These are phyloP conservation scores for Trametes versicolor DNA, from an alignment of 1,284 basidiomycete genomes.

Conservation along the genomic window DNA sequence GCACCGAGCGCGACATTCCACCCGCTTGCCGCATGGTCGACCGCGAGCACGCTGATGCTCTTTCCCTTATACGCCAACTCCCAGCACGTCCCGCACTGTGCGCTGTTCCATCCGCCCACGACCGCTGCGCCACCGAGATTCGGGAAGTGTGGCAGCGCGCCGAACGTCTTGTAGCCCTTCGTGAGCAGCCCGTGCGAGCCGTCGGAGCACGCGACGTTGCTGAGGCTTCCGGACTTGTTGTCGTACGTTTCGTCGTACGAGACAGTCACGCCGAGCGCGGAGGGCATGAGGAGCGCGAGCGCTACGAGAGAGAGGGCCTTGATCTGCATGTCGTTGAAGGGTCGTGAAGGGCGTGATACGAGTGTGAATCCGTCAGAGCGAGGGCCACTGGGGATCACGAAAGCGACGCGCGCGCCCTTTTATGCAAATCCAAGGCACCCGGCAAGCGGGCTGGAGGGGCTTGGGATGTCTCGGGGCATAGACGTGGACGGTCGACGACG, in stretches of 20 bases:
- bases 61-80: slow-evolving; percentile 50
- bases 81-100: slow-evolving; percentile 58
- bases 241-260: slow-evolving; percentile 58
- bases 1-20: slow-evolving; percentile 51
- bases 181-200: slow-evolving; percentile 55
- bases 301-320: slow-evolving; percentile 36
- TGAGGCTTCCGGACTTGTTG: slow-evolving; percentile 44
- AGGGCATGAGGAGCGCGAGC: slow-evolving; percentile 36
- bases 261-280: slow-evolving; percentile 41
- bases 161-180: slow-evolving; percentile 56
- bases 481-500: background rate
- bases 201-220: slow-evolving; percentile 58
- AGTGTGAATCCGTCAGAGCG: background rate
- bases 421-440: background rate
- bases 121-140: slow-evolving; percentile 57
- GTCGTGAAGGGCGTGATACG: background rate
- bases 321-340: slow-evolving; percentile 36
- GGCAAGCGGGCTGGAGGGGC: background rate
- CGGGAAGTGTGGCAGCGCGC: slow-evolving; percentile 59
- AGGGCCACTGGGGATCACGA: background rate
- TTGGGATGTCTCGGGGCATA: background rate
- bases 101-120: slow-evolving; percentile 53
- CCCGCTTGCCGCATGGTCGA: slow-evolving; percentile 51
- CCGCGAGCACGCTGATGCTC: slow-evolving; percentile 51
- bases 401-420: background rate